phyloP scores from a whole-genome alignment of 352 stramenopile species.

The Pythium insidiosum region DNA sequence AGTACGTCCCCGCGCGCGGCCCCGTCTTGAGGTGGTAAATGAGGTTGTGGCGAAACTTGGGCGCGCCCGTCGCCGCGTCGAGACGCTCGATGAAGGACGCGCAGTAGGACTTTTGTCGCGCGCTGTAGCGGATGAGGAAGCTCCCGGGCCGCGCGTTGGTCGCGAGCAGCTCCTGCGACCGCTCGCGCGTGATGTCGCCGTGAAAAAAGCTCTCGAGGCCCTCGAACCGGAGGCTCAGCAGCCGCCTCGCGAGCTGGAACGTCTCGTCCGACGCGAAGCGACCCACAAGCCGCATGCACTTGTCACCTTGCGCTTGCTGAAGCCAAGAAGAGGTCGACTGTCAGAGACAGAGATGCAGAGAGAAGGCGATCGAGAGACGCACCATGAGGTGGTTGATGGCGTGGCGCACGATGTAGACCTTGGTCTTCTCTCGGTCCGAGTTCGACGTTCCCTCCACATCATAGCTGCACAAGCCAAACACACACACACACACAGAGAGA shows the following conservation, averaged over 20 bases:
- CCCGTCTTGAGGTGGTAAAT: conserved; percentile 61
- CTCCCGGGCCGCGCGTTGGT: conserved; percentile 21
- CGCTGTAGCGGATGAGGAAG: conserved; percentile 74
- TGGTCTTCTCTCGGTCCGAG: conserved; percentile 20
- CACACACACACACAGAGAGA: too few species aligned
- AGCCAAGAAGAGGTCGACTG: not conserved
- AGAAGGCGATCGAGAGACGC: not conserved
- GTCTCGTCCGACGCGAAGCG: conserved; percentile 51
- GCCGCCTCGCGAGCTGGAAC: conserved; percentile 53
- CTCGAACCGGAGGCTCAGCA: conserved; percentile 42
- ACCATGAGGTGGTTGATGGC: conserved; percentile 69
- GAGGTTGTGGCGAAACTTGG: conserved; percentile 59
- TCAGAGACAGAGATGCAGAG: not conserved
- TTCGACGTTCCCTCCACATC: conserved; percentile 34
- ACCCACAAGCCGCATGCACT: conserved; percentile 45
- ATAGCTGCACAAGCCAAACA: conserved; percentile 23
- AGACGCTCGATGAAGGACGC: conserved; percentile 57
- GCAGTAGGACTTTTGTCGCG: conserved; percentile 54
- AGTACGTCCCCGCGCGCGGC: conserved; percentile 61
- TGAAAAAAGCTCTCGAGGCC: conserved; percentile 75
- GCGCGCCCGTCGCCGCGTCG: conserved; percentile 16
- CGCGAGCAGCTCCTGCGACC: conserved; percentile 34
- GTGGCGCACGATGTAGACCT: conserved; percentile 73
- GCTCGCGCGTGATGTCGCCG: conserved; percentile 53
- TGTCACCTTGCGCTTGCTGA: conserved; percentile 44